Base-by-base conservation (phyloP, 345 rosid species). In the Sisymbrium altissimum region DNA sequence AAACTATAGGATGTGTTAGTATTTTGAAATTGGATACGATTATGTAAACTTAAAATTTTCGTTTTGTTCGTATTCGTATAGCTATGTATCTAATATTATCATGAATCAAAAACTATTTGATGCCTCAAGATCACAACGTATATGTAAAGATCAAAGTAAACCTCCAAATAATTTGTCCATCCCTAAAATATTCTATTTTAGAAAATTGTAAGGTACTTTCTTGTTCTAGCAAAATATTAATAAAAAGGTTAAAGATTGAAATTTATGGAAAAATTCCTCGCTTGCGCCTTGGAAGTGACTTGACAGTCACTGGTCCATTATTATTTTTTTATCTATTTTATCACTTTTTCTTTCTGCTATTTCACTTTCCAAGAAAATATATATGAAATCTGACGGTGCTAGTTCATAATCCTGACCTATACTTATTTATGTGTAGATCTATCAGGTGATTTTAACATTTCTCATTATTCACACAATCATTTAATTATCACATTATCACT, bases 261-360 rank as follows among this genome's bases (percentile, higher is more conserved):
- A 33, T 1, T 7, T 33, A 8, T 64, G 40, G 35, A 17, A 55
- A 45, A 12, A 2, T 15, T 41, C 23, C n/a, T 56, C 65, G 44
- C 50, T 73, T 65, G 48, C 19, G 59, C 60, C 46, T 50, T 75
- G 73, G 76, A 71, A 70, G 81, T 71, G 82, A 81, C 84, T 58
- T 74, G 41, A 71, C 81, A 40, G 71, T 63, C 52, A 67, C 41
- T 69, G 65, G 70, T 60, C 68, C 68, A 40, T 49, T 49, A 27
- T 41, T 11, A 3, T 39, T 39, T 9, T n/a, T 5, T 48, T 58
- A 9, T 57, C 49, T 23, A 18, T 41, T 23, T 57, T 61, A 13
- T 8, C 46, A 39, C 21, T 35, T 59, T 78, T 57, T 77, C 71
- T 78, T 52, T 72, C 71, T 65, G 73, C 70, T 52, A 43, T 54